Percentiles rank a stretch among this genome's conserved stretches.
phyloP scores from a whole-genome alignment of 225 moss, liverwort and hornwort genomes.

The Polytrichum formosum region DNA sequence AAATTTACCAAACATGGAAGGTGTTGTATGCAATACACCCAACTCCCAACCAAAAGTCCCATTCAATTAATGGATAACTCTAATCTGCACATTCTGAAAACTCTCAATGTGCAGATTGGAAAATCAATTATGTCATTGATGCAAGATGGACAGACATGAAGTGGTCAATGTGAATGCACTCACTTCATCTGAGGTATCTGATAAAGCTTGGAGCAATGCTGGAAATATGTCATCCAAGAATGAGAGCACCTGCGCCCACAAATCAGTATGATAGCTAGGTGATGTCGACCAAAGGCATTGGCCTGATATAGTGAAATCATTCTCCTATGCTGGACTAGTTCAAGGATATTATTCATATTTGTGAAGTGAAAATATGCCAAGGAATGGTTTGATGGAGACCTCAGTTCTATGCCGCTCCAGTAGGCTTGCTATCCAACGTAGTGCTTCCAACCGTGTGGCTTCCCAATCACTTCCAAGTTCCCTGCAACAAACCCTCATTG shows the following conservation, averaged over 20 bases:
- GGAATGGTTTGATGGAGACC: conserved; percentile 20
- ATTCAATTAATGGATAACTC: too few relatives aligned
- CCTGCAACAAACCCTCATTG: conserved; percentile 30
- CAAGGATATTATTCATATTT: too few relatives aligned
- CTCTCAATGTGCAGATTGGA: too few relatives aligned
- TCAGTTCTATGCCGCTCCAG: conserved; percentile 79
- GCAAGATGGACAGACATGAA: not conserved
- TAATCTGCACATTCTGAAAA: too few relatives aligned
- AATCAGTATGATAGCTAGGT: conserved; percentile 7
- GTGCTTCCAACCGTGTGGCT: conserved; percentile 87
- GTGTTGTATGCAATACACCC: too few relatives aligned
- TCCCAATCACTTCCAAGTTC: conserved; percentile 83
- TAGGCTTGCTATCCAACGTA: conserved; percentile 87
- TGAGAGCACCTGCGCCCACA: conserved; percentile 71
- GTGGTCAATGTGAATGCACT: conserved; percentile 16
- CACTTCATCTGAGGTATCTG: conserved; percentile 90
- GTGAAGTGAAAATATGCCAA: too few relatives aligned
- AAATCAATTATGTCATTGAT: too few relatives aligned
- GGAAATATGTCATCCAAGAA: conserved; percentile 92
- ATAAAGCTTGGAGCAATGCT: conserved; percentile 72
- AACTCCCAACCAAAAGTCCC: too few relatives aligned
- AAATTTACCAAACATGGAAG: too few relatives aligned
- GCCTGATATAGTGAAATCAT: too few relatives aligned
- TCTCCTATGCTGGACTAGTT: too few relatives aligned
- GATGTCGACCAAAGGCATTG: too few relatives aligned